These are phyloP conservation scores for Kwoniella bestiolae DNA, from an alignment of 768 basidiomycete species.

Conservation along the genomic window DNA sequence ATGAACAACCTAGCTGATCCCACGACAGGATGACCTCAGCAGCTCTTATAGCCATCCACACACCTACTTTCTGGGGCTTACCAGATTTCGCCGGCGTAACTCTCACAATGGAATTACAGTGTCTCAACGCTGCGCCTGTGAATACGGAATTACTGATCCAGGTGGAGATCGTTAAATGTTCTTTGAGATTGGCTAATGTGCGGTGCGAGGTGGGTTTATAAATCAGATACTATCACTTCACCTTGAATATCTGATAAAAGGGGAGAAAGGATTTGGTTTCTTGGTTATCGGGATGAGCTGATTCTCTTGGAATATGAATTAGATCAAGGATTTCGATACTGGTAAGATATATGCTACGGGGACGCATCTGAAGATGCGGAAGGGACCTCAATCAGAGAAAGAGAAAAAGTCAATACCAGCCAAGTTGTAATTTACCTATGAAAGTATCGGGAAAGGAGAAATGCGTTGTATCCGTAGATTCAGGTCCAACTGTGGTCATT, in stretches of 20 bases:
- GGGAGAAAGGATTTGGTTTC: too few species aligned
- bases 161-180: constrained; percentile 27
- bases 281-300: too few species aligned
- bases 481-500: too few species aligned
- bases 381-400: not conserved
- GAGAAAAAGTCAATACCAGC: not conserved
- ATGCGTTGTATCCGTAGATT: not conserved
- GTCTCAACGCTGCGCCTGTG: constrained; percentile 35
- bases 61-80: constrained; percentile 47
- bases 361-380: constrained; percentile 37
- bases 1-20: too few species aligned
- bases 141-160: constrained; percentile 24
- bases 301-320: too few species aligned
- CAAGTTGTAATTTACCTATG: not conserved
- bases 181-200: constrained; percentile 23
- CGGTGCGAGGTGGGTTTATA: constrained; percentile 35
- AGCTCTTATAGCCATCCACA: constrained; percentile 30
- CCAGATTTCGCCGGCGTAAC: constrained; percentile 41
- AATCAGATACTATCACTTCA: not conserved
- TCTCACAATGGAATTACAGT: constrained; percentile 37
- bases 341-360: constrained; percentile 27
- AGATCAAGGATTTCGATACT: constrained; percentile 30
- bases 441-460: not conserved
- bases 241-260: too few species aligned
- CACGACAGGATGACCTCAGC: constrained; percentile 45